phyloP scores from a whole-genome alignment of 2,329 filamentous ascomycete genomes.

The Thermothelomyces thermophilus region DNA sequence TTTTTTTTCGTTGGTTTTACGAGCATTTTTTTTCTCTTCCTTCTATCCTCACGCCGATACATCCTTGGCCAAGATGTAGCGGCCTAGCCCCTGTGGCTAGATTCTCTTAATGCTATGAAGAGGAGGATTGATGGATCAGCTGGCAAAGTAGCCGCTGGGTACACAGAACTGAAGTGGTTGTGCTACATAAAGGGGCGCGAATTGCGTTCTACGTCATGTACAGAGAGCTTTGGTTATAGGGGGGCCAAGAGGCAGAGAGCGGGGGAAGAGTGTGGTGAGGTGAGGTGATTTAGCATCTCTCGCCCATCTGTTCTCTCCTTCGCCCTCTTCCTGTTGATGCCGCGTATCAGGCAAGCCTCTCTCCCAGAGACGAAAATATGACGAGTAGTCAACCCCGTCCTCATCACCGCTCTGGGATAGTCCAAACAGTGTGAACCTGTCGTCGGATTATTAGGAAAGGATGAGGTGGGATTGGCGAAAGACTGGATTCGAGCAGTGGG shows the following conservation, averaged over 20 bases:
- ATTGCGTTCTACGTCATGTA: background rate
- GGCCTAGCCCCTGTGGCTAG: background rate
- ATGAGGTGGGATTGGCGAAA: background rate
- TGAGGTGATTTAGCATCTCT: background rate
- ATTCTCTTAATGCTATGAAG: background rate
- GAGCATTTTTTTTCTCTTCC: background rate
- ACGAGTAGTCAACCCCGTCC: background rate
- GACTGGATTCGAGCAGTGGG: no score
- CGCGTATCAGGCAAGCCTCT: background rate
- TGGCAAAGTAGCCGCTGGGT: background rate
- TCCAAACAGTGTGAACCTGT: background rate
- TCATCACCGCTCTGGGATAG: background rate
- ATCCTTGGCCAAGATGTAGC: background rate
- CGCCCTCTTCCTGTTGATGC: background rate
- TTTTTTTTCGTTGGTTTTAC: no score
- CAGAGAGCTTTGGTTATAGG: background rate
- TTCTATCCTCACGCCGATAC: background rate
- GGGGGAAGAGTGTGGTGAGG: background rate
- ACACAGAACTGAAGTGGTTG: background rate
- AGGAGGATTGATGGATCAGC: background rate
- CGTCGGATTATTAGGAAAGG: no score
- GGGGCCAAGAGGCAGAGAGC: background rate
- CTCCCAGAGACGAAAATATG: background rate
- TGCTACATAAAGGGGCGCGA: slow-evolving; percentile 2
- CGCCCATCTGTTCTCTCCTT: background rate